Percentiles rank a stretch among this genome's conserved stretches.
Conservation (phyloP, 345 rosid genomes). For the Aethionema arabicum region DNA sequence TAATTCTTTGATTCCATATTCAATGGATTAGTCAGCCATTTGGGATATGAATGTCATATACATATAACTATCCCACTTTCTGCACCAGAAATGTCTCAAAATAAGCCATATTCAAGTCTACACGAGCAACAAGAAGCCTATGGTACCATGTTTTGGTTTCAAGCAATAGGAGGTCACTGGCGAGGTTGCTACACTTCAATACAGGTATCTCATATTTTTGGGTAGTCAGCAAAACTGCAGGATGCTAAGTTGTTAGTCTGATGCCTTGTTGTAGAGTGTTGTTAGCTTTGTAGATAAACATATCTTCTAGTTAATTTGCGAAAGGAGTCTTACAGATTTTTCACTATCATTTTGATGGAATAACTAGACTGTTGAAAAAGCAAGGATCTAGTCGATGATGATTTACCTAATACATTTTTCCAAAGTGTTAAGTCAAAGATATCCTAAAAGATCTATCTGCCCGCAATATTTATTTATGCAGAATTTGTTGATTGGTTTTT, state of each 20-base stretch:
- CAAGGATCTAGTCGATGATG: constrained; percentile 20
- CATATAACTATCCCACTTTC: constrained; percentile 35
- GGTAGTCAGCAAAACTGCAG: not conserved
- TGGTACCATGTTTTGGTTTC: constrained; percentile 26
- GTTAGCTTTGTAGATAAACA: constrained; percentile 19
- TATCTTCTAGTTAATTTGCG: constrained; percentile 15
- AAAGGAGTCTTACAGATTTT: constrained; percentile 10
- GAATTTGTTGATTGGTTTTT: not conserved
- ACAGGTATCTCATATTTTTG: constrained; percentile 23
- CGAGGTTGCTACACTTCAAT: constrained; percentile 9
- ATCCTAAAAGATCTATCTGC: constrained; percentile 30
- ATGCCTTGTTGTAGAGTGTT: constrained; percentile 15
- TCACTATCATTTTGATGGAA: constrained; percentile 5
- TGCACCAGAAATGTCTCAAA: constrained; percentile 11
- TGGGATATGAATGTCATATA: constrained; percentile 23
- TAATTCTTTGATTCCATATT: constrained; percentile 33
- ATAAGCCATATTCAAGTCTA: constrained; percentile 16
- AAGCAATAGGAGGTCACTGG: constrained; percentile 17
- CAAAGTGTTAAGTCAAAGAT: constrained; percentile 28
- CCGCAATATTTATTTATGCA: constrained; percentile 28
- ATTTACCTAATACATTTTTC: constrained; percentile 28
- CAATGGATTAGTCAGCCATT: constrained; percentile 27
- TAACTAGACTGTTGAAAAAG: constrained; percentile 26
- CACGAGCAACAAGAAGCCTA: constrained; percentile 22
- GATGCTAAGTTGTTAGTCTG: constrained; percentile 5